Conservation (phyloP, 2,329 filamentous ascomycete species). For the Fusarium torreyae region DNA sequence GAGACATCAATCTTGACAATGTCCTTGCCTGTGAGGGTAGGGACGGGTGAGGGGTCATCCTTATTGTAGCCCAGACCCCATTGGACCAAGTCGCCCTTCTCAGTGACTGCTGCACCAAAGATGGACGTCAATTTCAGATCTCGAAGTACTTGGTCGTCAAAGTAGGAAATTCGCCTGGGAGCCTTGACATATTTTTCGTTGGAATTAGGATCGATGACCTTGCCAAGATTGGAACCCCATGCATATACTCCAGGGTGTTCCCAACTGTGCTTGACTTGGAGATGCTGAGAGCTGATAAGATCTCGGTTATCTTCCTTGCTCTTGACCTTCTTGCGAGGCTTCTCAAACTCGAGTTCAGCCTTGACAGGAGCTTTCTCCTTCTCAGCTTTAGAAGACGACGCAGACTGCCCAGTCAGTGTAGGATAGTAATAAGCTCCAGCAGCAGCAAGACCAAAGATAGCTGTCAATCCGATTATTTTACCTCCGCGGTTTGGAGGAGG, state of each 20-base stretch:
- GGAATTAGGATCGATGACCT: conserved; percentile 88
- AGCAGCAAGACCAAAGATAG: conserved; percentile 58
- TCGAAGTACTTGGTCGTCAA: conserved; percentile 86
- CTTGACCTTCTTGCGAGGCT: conserved; percentile 68
- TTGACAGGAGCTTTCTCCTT: conserved; percentile 46
- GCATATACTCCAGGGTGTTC: conserved; percentile 90
- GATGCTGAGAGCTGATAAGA: conserved; percentile 85
- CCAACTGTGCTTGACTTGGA: conserved; percentile 88
- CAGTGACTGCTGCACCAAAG: conserved; percentile 89
- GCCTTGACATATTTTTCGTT: conserved; percentile 84
- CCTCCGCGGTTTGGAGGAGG: conserved; percentile 46
- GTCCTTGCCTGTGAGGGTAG: conserved; percentile 86
- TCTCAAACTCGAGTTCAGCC: conserved; percentile 78
- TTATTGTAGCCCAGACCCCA: conserved; percentile 87
- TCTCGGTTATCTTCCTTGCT: conserved; percentile 82
- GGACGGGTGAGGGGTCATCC: conserved; percentile 72
- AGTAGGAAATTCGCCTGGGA: conserved; percentile 83
- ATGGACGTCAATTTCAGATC: conserved; percentile 88
- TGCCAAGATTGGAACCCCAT: conserved; percentile 91
- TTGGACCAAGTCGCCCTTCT: conserved; percentile 90
- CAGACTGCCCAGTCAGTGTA: conserved; percentile 51
- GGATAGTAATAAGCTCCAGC: conserved; percentile 59
- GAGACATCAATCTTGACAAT: conserved; percentile 83
- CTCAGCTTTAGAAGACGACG: conserved; percentile 36
- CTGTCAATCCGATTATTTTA: conserved; percentile 51